Evolutionary conservation across 352 stramenopile genomes (phyloP), one percentile per base, ranked within the genome.

Genomic region (Phytophthora kernoviae): DNA sequence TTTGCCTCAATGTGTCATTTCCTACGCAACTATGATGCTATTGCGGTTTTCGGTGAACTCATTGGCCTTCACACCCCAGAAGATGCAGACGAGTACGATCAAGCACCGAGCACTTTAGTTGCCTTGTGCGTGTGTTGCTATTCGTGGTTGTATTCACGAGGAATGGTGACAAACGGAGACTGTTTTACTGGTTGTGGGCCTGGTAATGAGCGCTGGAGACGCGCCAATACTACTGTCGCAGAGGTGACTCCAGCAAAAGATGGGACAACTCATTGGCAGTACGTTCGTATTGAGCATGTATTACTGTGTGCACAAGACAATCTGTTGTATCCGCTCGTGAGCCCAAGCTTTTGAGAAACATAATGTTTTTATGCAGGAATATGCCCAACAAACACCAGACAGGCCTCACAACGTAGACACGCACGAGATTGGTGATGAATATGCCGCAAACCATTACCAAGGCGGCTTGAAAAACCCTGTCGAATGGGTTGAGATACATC

Each of bases 31-130:
- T 70, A 79, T 12, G 83, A 92, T 21, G 79, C 73, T 9, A 51
- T 90, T 8, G 81, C 79, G 0, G 83, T 92, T 6, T 92, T 90
- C 56, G 75, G 77, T 12, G 83, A 90, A 32, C 57, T 92, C n/a
- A 40, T 92, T 1, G 79, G 60, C 1, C 62, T 88, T 20, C 86
- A 88, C 54, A 59, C 57, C 0, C 45, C 45, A 1, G 47, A 60
- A 11, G 18, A 67, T 14, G 37, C 55, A 9, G 73, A 82, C 12
- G 64, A 77, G 8, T 67, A 68, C 18, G 54, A 73, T 12, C 59
- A 65, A 32, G 62, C 77, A 9, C 75, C 80, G 8, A 54, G 68
- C 20, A 75, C 80, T 12, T 75, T 92, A 58, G 73, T 82, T 3
- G 80, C 79, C 0, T 56, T 92, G 1, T 84, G 70, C 41, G 80